These are phyloP conservation scores for Diutina sp. DNA, from an alignment of 1,139 yeast genomes.

Conservation along the genomic window DNA sequence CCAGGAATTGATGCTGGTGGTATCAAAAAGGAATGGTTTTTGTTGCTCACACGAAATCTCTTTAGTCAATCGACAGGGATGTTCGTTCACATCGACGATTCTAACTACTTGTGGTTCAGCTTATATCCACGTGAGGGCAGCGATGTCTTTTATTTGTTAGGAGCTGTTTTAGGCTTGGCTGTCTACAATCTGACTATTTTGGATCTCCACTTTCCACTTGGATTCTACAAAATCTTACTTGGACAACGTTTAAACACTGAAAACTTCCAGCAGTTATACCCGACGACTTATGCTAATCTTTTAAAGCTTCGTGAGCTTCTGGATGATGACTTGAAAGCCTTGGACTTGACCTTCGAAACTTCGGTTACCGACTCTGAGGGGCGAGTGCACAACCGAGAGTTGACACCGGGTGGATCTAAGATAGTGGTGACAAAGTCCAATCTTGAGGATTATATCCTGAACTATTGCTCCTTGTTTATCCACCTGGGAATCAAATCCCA, in stretches of 20 bases:
- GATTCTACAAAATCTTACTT: constrained; percentile 63
- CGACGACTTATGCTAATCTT: constrained; percentile 50
- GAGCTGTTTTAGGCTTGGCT: constrained; percentile 80
- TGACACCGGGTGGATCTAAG: constrained; percentile 44
- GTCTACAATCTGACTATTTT: constrained; percentile 81
- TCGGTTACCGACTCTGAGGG: not conserved
- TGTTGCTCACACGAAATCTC: constrained; percentile 52
- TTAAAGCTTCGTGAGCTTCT: constrained; percentile 35
- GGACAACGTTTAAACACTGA: constrained; percentile 40
- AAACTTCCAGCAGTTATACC: constrained; percentile 59
- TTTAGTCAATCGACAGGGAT: constrained; percentile 58
- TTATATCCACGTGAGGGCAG: constrained; percentile 28
- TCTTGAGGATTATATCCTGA: constrained; percentile 44
- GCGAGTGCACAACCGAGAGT: constrained; percentile 20
- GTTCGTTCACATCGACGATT: constrained; percentile 51
- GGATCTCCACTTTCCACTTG: constrained; percentile 65
- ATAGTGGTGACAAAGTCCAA: constrained; percentile 43
- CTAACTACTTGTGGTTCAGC: constrained; percentile 67
- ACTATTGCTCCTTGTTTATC: constrained; percentile 49
- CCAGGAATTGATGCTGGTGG: constrained; percentile 97
- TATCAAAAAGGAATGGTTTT: constrained; percentile 84
- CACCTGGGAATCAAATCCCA: constrained; percentile 40
- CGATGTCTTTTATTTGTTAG: constrained; percentile 61
- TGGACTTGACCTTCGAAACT: constrained; percentile 27
- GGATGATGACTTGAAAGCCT: constrained; percentile 13